Conservation (phyloP, 2,329 filamentous ascomycete genomes). For the Colletotrichum cuscutae region DNA sequence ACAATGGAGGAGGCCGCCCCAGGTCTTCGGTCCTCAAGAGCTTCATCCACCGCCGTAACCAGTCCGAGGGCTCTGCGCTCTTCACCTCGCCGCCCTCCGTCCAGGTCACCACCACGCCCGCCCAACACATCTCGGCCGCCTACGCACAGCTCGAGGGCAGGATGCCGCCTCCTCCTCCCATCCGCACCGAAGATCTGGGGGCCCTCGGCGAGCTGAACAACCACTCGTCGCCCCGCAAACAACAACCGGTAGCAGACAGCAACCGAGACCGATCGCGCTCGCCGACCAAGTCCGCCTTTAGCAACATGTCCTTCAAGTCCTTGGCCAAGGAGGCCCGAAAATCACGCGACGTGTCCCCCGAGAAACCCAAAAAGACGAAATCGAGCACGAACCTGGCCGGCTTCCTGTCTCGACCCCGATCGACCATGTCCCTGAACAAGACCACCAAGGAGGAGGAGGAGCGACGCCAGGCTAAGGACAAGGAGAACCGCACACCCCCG, state of each 20-base stretch:
- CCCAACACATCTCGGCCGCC: constrained; percentile 29
- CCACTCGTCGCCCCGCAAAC: constrained; percentile 56
- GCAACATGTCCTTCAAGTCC: constrained; percentile 57
- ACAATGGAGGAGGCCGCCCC: constrained; percentile 38
- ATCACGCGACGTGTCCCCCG: constrained; percentile 59
- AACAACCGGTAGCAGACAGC: constrained; percentile 36
- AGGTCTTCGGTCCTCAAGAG: constrained; percentile 62
- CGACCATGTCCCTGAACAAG: constrained; percentile 73
- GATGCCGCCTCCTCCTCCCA: constrained; percentile 48
- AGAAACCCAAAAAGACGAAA: constrained; percentile 81
- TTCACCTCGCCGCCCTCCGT: constrained; percentile 39
- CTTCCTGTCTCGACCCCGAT: constrained; percentile 80
- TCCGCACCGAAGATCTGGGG: constrained; percentile 45
- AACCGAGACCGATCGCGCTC: constrained; percentile 48
- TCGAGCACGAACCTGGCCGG: constrained; percentile 84
- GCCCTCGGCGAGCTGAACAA: constrained; percentile 68
- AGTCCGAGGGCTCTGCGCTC: constrained; percentile 51
- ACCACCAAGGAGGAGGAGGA: constrained; percentile 62
- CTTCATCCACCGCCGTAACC: constrained; percentile 61
- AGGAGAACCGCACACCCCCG: constrained; percentile 81
- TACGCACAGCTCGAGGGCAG: constrained; percentile 34
- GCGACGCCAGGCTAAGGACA: constrained; percentile 69
- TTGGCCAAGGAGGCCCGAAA: constrained; percentile 51
- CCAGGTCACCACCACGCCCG: constrained; percentile 36
- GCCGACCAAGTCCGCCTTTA: constrained; percentile 56